These are phyloP conservation scores for Aspergillus melleus DNA, from an alignment of 2,329 filamentous ascomycete species.

Conservation along the genomic window DNA sequence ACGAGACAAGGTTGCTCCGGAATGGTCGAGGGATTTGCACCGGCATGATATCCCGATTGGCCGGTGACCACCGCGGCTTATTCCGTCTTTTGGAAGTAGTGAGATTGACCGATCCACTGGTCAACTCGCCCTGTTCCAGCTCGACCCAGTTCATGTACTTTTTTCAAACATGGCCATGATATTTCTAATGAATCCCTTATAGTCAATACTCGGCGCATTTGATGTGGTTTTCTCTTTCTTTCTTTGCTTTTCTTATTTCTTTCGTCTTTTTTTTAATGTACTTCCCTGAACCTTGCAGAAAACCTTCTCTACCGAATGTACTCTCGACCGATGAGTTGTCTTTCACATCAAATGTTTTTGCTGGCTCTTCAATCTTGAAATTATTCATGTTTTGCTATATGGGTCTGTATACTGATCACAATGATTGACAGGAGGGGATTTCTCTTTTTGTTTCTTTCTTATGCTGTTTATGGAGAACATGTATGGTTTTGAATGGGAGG, in stretches of 20 bases:
- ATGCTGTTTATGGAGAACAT: neutral
- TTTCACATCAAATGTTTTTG: too few relatives aligned
- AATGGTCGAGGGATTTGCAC: slow-evolving; percentile 73
- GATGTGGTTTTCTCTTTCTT: slow-evolving; percentile 4
- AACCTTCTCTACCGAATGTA: too few relatives aligned
- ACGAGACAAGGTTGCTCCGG: slow-evolving; percentile 78
- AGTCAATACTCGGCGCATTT: slow-evolving; percentile 20
- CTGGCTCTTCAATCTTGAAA: neutral
- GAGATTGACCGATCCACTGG: neutral
- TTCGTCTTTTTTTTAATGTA: slow-evolving; percentile 3
- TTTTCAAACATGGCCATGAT: slow-evolving; percentile 21
- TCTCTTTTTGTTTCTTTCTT: slow-evolving; percentile 8
- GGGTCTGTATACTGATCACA: slow-evolving; percentile 10
- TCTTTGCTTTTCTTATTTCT: slow-evolving; percentile 5
- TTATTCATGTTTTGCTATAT: slow-evolving; percentile 6
- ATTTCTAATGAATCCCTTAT: slow-evolving; percentile 25
- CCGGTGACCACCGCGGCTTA: slow-evolving; percentile 15
- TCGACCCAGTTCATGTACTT: slow-evolving; percentile 19
- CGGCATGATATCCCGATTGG: slow-evolving; percentile 42
- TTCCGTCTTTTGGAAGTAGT: neutral
- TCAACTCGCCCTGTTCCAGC: neutral
- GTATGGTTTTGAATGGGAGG: neutral
- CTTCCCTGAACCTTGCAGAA: neutral
- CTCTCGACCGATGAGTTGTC: too few relatives aligned
- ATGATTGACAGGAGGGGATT: slow-evolving; percentile 2